These are phyloP conservation scores for Corylus americana DNA, from an alignment of 306 rosid species.

Conservation along the genomic window DNA sequence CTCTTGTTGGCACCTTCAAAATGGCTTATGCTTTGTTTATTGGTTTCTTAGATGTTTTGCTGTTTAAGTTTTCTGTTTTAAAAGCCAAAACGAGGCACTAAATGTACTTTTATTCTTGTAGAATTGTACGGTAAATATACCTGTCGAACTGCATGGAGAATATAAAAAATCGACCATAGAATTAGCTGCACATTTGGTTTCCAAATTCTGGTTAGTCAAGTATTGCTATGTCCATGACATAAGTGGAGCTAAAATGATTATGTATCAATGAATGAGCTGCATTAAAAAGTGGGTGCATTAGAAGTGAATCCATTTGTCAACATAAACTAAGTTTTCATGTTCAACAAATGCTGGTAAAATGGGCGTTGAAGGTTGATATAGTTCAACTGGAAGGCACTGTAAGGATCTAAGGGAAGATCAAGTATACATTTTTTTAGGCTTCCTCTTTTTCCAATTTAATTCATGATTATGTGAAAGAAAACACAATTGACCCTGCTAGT, in stretches of 20 bases:
- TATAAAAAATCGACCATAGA: background rate
- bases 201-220: background rate
- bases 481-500: background rate
- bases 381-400: slow-evolving; percentile 1
- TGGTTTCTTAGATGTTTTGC: no score
- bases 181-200: background rate
- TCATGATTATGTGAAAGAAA: slow-evolving; percentile 2
- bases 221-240: background rate
- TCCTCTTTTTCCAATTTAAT: background rate
- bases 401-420: background rate
- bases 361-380: background rate
- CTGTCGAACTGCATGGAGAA: background rate
- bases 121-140: background rate
- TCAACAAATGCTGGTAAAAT: background rate
- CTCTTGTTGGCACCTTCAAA: background rate
- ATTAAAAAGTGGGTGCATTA: background rate
- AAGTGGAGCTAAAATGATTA: background rate
- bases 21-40: background rate
- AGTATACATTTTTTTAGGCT: background rate
- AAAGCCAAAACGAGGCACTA: background rate
- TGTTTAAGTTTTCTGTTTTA: background rate
- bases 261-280: background rate
- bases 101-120: background rate
- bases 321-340: background rate
- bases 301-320: background rate